A percentile compares a stretch with the other conserved stretches of the same genome.
These are phyloP conservation scores for Colletotrichum lupini DNA, from an alignment of 2,329 filamentous ascomycete species.

Conservation along the genomic window DNA sequence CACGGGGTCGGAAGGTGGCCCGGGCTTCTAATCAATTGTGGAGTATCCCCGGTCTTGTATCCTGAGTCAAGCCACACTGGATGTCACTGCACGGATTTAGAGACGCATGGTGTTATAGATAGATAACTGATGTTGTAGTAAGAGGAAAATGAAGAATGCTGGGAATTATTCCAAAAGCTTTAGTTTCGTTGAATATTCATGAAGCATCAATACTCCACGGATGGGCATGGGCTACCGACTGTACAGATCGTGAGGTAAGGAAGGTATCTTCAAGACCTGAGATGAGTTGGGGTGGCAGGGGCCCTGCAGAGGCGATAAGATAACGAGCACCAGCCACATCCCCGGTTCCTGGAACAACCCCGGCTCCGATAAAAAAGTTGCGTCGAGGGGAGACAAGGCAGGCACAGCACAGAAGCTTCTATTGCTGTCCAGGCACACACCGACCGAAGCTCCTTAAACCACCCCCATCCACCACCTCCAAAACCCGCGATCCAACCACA, in stretches of 20 bases:
- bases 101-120: no score
- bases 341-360: slow-evolving; percentile 36
- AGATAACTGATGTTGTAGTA: no score
- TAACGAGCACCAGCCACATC: slow-evolving; percentile 30
- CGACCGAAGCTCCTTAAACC: slow-evolving; percentile 27
- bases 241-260: no score
- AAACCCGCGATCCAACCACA: slow-evolving; percentile 21
- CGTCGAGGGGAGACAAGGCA: slow-evolving; percentile 32
- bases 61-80: not conserved
- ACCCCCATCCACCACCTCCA: slow-evolving; percentile 27
- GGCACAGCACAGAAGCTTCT: slow-evolving; percentile 37
- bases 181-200: no score
- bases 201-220: no score
- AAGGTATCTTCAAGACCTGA: no score
- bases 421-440: slow-evolving; percentile 36
- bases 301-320: slow-evolving; percentile 1
- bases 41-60: not conserved
- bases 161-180: no score
- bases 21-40: not conserved
- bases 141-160: no score
- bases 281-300: no score
- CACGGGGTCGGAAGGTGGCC: slow-evolving; percentile 14
- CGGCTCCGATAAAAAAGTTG: slow-evolving; percentile 38
- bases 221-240: no score
- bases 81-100: not conserved